A percentile compares a stretch with the other conserved stretches of the same genome.
These are phyloP conservation scores for Colletotrichum sp. DNA, from an alignment of 2,329 filamentous ascomycete species.

Conservation along the genomic window DNA sequence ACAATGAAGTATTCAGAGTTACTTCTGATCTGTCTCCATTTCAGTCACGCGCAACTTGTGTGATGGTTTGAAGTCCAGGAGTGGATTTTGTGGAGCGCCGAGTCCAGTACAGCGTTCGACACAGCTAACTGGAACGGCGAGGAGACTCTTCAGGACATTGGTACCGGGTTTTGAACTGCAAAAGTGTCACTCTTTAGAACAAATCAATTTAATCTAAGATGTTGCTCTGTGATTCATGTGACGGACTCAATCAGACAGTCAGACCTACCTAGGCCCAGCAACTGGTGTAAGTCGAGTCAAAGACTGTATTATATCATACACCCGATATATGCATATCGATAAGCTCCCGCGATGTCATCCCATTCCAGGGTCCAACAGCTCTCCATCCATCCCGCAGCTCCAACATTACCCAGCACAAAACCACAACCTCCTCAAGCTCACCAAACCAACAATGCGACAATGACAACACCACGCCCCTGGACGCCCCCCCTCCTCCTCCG, in stretches of 20 bases:
- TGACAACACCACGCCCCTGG: slow-evolving; percentile 16
- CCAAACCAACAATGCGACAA: background rate
- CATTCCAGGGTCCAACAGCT: background rate
- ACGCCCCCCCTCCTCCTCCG: slow-evolving; percentile 71
- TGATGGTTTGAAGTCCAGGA: background rate
- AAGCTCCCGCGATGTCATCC: background rate
- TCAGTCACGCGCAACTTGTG: background rate
- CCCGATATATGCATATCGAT: background rate
- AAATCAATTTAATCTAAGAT: background rate
- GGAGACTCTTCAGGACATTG: background rate
- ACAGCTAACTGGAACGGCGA: background rate
- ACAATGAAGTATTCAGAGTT: background rate
- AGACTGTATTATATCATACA: background rate
- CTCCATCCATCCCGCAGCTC: background rate
- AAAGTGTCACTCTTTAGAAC: background rate
- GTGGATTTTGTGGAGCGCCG: background rate
- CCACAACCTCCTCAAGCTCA: background rate
- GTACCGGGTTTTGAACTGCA: rapidly evolving
- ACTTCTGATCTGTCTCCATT: background rate
- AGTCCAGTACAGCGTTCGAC: background rate
- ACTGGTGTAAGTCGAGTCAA: background rate
- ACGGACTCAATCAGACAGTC: too few species aligned
- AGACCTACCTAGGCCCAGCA: too few species aligned
- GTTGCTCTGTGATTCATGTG: background rate
- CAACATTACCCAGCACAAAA: background rate